These are phyloP conservation scores for Penicillium sclerotigenum DNA, from an alignment of 2,329 filamentous ascomycete species.

Conservation along the genomic window DNA sequence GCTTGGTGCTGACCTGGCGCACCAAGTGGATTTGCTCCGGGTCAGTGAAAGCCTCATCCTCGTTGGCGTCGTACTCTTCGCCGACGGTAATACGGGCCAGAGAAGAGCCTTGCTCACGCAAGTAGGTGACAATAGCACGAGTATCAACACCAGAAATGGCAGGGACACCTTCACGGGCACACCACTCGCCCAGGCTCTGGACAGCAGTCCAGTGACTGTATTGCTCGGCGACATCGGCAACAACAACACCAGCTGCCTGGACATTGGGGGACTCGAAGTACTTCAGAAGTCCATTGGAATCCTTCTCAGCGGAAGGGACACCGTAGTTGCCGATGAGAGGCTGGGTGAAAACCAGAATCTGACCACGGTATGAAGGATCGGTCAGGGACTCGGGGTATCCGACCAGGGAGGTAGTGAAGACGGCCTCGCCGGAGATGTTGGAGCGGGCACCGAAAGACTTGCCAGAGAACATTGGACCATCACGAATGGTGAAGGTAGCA, in stretches of 20 bases:
- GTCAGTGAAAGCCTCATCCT: conserved; percentile 94
- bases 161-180: conserved; percentile 89
- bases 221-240: conserved; percentile 86
- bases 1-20: conserved; percentile 94
- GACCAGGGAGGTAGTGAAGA: conserved; percentile 96
- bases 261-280: conserved; percentile 99
- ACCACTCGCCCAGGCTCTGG: conserved; percentile 90
- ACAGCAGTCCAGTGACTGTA: conserved; percentile 99
- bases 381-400: conserved; percentile 90
- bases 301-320: conserved; percentile 79
- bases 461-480: conserved; percentile 93
- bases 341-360: conserved; percentile 98
- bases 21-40: conserved; percentile 96
- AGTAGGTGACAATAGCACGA: conserved; percentile 89
- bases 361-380: conserved; percentile 66
- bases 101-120: conserved; percentile 95
- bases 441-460: conserved; percentile 94
- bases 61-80: conserved; percentile 96
- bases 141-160: conserved; percentile 97
- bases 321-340: conserved; percentile 98
- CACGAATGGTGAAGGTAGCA: conserved; percentile 92
- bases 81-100: conserved; percentile 91
- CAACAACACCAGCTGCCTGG: conserved; percentile 92
- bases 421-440: conserved; percentile 96
- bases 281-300: conserved; percentile 86